Base-by-base conservation (phyloP, 2,329 filamentous ascomycete species). In the Nothomitra cinnamomea region DNA sequence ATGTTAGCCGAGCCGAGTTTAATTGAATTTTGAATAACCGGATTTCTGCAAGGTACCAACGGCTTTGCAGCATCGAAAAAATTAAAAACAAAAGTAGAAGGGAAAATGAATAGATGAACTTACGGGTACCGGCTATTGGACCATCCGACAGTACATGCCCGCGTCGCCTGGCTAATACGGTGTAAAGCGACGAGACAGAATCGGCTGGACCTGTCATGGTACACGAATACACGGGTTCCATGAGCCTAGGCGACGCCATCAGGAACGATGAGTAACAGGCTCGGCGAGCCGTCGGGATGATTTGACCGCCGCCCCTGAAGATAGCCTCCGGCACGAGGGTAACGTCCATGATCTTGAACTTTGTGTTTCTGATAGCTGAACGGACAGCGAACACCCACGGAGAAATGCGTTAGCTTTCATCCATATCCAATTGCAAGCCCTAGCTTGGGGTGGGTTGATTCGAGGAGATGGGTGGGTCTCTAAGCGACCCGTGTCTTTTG, bases 231-330 rank as follows among this genome's bases (percentile, higher is more conserved):
- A 96, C 78, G 0, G 92, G 92, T 68, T 98, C 92, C 89, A 98
- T 96, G 28, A 98, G 77, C 47, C 92, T 81, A 25, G 92, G 92
- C 21, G 87, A 92, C 2, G 92, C 90, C 87, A 96, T 95, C 49
- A 98, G 75, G 73, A 98, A 98, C 15, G 87, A 92, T 5, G 85
- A 90, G 69, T 98, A 98, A 68, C 92, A 90, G 10, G 92, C 88
- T 54, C 92, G 80, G 53, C 92, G 83, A 55, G 89, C 83, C 1
- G 92, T 96, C 47, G 92, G 92, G 65, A 98, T 98, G 64, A 98
- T 94, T 67, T 98, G 92, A 45, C 92, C 92, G 60, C 90, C 90
- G 55, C 92, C 92, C 52, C 92, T 81, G 74, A 88, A 94, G 64
- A 98, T 96, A 52, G 90, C 85, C 69, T 96, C 88, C 52, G 81